These are phyloP conservation scores for Cichorium intybus DNA, from an alignment of 140 eudicot genomes.

Conservation along the genomic window DNA sequence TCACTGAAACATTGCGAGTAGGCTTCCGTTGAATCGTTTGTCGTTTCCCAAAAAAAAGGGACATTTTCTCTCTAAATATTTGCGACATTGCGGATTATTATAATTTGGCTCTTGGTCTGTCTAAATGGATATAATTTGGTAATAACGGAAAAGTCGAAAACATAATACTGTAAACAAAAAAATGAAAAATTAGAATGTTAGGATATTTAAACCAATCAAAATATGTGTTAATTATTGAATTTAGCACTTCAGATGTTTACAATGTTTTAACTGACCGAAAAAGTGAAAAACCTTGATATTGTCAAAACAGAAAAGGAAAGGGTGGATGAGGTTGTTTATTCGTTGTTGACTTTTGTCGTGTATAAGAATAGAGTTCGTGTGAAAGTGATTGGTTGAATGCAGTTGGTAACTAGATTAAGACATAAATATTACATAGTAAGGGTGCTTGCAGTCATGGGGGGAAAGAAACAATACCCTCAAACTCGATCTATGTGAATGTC, in stretches of 20 bases:
- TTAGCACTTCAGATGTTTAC: not conserved
- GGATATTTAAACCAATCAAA: not conserved
- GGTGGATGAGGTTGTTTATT: not conserved
- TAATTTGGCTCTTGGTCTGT: too few relatives aligned
- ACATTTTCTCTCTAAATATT: too few relatives aligned
- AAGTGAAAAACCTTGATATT: not conserved
- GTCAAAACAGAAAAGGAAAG: not conserved
- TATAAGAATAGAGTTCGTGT: constrained; percentile 19
- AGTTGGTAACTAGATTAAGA: constrained; percentile 30
- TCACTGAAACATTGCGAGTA: too few relatives aligned
- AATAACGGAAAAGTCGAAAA: too few relatives aligned
- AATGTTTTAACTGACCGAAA: not conserved
- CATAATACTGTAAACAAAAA: not conserved
- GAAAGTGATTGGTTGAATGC: constrained; percentile 22
- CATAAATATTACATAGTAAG: constrained; percentile 7
- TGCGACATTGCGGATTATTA: too few relatives aligned
- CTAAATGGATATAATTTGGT: too few relatives aligned
- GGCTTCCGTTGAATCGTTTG: too few relatives aligned
- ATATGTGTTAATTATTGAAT: not conserved
- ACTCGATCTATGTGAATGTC: constrained; percentile 20
- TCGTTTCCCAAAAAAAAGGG: too few relatives aligned
- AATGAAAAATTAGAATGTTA: not conserved
- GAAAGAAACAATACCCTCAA: constrained; percentile 27
- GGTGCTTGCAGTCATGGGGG: constrained; percentile 21
- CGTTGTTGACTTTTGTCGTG: constrained; percentile 3